Evolutionary conservation across 2,329 filamentous ascomycete species (phyloP), one percentile per base, ranked within the genome.

Genomic region (Amauroascus verrucosus): DNA sequence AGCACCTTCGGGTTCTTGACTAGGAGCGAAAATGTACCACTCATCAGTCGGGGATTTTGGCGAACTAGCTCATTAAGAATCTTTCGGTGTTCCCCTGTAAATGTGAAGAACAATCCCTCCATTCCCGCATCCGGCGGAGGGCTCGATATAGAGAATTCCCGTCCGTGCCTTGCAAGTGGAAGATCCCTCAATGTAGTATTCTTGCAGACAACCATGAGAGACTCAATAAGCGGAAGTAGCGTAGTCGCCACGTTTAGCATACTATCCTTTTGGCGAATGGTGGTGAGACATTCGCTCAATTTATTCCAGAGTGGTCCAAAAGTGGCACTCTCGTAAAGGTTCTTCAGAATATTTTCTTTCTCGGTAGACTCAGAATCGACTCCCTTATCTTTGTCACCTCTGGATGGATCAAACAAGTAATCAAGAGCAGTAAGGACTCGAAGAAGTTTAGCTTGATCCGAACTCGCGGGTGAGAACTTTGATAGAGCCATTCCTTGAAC

Each of bases 1-100:
- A 98, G 77, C 2, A 98, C 94, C 77, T 97, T 98, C 24, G 93
- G 94, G 65, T 98, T 98, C 76, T 95, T 96, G 58, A 97, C 93
- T 46, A 98, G 74, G 14, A 98, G 78, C 9, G 91, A 90, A 72
- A 98, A 96, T 2, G 91, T 96, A 51, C 93, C 93, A 55, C 91
- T 96, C 94, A 98, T 98, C 59, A 98, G 81, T 69, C 95, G 95
- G 28, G 94, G 93, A 61, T 95, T 97, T 65, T 95, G 88, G 59
- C 94, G 85, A 53, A 98, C 93, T 59, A 98, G 85, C 67, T 98
- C 93, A 65, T 98, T 98, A 61, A 98, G 80, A 59, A 98, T 95
- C 65, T 95, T 93, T 58, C 93, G 88, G 70, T 98, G 93, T 55
- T 96, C 90, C 66, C 97, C 93, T 0, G 93, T 98, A 67, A 98